phyloP scores from a whole-genome alignment of 2,329 filamentous ascomycete genomes.

The Colletotrichum godetiae region DNA sequence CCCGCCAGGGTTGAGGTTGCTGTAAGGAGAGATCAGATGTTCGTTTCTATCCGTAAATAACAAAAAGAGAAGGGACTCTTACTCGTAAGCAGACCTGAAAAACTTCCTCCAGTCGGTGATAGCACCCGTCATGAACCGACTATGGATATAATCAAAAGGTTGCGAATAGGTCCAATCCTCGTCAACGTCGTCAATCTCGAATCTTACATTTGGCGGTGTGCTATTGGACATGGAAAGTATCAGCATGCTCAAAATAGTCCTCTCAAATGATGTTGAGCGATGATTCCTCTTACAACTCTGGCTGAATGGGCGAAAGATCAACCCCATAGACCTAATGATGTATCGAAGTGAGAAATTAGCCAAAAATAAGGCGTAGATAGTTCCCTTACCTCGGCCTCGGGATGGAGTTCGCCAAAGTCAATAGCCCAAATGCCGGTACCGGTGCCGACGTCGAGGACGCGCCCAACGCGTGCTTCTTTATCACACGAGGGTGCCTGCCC shows the following conservation, averaged over 20 bases:
- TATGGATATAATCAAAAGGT: slow-evolving; percentile 66
- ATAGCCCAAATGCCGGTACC: no score
- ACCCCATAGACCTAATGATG: slow-evolving; percentile 45
- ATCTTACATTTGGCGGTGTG: slow-evolving; percentile 64
- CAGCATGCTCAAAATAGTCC: slow-evolving; percentile 50
- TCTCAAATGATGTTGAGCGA: slow-evolving; percentile 39
- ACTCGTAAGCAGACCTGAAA: neutral
- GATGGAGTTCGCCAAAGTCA: no score
- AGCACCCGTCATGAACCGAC: slow-evolving; percentile 37
- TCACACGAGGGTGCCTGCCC: no score
- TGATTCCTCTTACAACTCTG: slow-evolving; percentile 56
- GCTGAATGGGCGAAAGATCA: slow-evolving; percentile 56
- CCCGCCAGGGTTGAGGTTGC: no score
- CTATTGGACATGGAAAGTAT: slow-evolving; percentile 36
- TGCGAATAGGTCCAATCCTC: slow-evolving; percentile 60
- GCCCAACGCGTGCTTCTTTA: no score
- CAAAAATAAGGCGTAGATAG: no score
- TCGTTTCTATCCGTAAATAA: no score
- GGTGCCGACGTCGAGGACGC: no score
- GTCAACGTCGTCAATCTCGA: slow-evolving; percentile 64
- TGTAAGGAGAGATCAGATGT: no score
- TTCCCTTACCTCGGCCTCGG: no score
- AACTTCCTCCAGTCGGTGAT: neutral
- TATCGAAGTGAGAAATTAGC: no score
- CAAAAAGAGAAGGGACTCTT: neutral